Conservation (phyloP, 2,329 filamentous ascomycete genomes). For the Grosmannia serpens region DNA sequence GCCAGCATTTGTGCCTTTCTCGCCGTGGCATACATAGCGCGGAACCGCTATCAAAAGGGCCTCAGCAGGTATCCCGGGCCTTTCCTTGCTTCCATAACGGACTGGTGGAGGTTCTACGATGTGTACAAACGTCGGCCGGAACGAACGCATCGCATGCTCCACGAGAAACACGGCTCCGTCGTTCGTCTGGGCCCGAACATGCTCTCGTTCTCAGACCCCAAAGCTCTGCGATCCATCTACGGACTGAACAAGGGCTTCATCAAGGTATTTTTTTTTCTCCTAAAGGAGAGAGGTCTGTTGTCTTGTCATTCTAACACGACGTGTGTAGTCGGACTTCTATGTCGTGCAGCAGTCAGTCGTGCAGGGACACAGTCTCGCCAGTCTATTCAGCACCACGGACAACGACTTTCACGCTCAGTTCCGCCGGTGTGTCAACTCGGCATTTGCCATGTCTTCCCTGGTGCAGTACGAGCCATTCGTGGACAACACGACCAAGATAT, state of each 20-base stretch:
- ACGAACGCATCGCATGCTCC: conserved; percentile 54
- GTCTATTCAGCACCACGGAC: conserved; percentile 65
- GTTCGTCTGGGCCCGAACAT: conserved; percentile 65
- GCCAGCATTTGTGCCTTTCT: conserved; percentile 21
- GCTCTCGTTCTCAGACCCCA: conserved; percentile 62
- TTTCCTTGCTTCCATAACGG: conserved; percentile 52
- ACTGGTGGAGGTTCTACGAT: conserved; percentile 66
- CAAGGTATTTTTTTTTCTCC: conserved; percentile 42
- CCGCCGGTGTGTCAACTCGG: conserved; percentile 61
- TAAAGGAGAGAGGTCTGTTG: background rate
- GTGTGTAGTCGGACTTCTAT: conserved; percentile 65
- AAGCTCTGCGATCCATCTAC: conserved; percentile 65
- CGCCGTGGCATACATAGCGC: conserved; percentile 29
- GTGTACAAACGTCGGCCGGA: conserved; percentile 55
- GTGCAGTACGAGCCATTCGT: conserved; percentile 74
- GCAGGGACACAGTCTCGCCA: conserved; percentile 55
- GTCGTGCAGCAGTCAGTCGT: conserved; percentile 64
- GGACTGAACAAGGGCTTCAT: conserved; percentile 70
- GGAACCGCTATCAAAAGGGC: conserved; percentile 41
- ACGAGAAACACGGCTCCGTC: conserved; percentile 60
- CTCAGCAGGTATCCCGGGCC: conserved; percentile 64
- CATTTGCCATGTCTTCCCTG: conserved; percentile 66
- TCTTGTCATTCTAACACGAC: background rate
- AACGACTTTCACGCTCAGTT: conserved; percentile 67
- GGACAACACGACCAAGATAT: conserved; percentile 60